Conservation (phyloP, 352 stramenopile species). For the Thalassiosira exigua region DNA sequence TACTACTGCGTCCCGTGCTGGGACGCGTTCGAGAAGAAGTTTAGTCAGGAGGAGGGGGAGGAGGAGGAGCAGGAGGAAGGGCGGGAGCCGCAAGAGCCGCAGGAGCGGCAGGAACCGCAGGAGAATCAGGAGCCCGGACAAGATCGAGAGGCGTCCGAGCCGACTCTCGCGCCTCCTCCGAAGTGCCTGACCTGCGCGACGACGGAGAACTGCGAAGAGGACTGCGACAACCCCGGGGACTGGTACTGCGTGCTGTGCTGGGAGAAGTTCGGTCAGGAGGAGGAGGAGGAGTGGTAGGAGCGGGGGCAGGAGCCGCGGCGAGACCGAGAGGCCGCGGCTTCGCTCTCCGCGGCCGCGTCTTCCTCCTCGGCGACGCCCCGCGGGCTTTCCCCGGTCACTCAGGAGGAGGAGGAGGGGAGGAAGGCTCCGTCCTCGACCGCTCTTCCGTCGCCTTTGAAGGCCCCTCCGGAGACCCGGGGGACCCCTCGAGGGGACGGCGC, state of each 20-base stretch:
- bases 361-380: constrained; percentile 21
- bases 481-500: too few species aligned
- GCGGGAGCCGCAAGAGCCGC: background rate
- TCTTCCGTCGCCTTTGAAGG: too few species aligned
- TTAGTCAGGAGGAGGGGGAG: background rate
- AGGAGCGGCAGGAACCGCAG: too few species aligned
- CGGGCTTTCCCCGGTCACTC: constrained; percentile 9
- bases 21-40: constrained; percentile 35
- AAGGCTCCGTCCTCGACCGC: background rate
- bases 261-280: constrained; percentile 19
- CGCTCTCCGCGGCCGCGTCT: background rate
- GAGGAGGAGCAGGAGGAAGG: constrained; percentile 1
- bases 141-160: too few species aligned
- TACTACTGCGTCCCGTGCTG: constrained; percentile 59
- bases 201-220: constrained; percentile 50
- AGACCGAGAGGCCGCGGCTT: too few species aligned
- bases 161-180: too few species aligned
- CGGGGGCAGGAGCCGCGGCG: background rate
- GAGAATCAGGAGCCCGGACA: too few species aligned
- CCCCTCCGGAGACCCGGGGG: too few species aligned
- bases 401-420: constrained; percentile 1
- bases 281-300: constrained; percentile 7
- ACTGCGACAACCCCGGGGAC: constrained; percentile 52
- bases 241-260: constrained; percentile 58
- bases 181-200: constrained; percentile 44